Conservation (phyloP, 2,329 filamentous ascomycete genomes). For the Fusarium staphyleae region DNA sequence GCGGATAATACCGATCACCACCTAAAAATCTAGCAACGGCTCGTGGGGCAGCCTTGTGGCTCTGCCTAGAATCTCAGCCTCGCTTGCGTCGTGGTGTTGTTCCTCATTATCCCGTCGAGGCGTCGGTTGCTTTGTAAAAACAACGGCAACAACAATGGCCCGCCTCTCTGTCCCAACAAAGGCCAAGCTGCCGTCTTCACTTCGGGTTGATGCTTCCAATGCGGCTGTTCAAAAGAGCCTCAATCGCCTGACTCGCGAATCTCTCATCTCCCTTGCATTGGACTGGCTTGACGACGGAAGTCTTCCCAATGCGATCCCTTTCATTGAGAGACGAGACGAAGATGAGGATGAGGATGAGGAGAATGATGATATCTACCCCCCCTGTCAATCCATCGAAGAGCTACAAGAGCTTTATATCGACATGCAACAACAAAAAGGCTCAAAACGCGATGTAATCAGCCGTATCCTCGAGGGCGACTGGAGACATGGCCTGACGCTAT, state of each 20-base stretch:
- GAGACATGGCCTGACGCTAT: slow-evolving; percentile 68
- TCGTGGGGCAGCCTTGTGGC: slow-evolving; percentile 7
- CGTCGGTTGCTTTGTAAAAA: slow-evolving; percentile 15
- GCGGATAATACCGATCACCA: not conserved
- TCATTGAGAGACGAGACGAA: slow-evolving; percentile 44
- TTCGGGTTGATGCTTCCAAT: slow-evolving; percentile 72
- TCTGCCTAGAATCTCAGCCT: slow-evolving; percentile 11
- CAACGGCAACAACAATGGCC: slow-evolving; percentile 55
- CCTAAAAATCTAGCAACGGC: not conserved
- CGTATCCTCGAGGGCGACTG: slow-evolving; percentile 73
- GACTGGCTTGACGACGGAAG: slow-evolving; percentile 79
- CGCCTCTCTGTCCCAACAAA: slow-evolving; percentile 73
- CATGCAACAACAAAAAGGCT: slow-evolving; percentile 66
- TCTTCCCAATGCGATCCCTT: slow-evolving; percentile 58
- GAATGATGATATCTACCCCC: slow-evolving; percentile 71
- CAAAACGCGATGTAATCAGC: slow-evolving; percentile 68
- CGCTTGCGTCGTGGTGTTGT: not conserved
- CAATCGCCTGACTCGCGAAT: slow-evolving; percentile 72
- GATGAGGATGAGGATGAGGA: slow-evolving; percentile 63
- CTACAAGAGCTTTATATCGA: slow-evolving; percentile 70
- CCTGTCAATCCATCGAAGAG: slow-evolving; percentile 68
- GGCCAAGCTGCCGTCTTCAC: slow-evolving; percentile 72
- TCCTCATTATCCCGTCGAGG: not conserved
- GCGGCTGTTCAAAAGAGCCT: slow-evolving; percentile 71
- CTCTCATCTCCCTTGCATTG: slow-evolving; percentile 74